Evolutionary conservation across 2,329 filamentous ascomycete species (phyloP).

Genomic region (Pseudogymnoascus sp.): DNA sequence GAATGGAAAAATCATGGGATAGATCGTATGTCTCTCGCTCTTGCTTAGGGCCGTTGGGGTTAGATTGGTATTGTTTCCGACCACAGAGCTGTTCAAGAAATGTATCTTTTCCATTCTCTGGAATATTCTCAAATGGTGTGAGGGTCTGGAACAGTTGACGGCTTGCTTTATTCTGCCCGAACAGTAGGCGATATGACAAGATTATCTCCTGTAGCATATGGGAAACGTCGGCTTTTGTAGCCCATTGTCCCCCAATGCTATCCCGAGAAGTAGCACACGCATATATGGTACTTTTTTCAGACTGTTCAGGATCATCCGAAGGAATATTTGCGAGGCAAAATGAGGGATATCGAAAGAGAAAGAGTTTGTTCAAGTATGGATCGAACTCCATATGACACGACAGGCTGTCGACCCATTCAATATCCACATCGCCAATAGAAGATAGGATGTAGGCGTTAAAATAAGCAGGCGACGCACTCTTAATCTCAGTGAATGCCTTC

Average conservation of each 20-base stretch:
- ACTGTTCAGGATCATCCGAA: not conserved
- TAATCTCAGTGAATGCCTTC: slow-evolving; percentile 10
- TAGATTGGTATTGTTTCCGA: not conserved
- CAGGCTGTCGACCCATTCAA: slow-evolving; percentile 22
- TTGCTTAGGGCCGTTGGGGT: not conserved
- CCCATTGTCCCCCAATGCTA: slow-evolving; percentile 13
- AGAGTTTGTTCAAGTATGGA: slow-evolving; percentile 17
- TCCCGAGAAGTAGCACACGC: slow-evolving; percentile 1
- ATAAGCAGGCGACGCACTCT: slow-evolving; percentile 12
- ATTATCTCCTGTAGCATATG: slow-evolving; percentile 20
- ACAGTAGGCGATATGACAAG: slow-evolving; percentile 22
- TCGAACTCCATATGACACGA: slow-evolving; percentile 24
- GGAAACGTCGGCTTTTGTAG: slow-evolving; percentile 15
- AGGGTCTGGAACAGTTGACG: slow-evolving; percentile 18
- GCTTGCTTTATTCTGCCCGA: slow-evolving; percentile 19
- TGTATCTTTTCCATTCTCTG: slow-evolving; percentile 2
- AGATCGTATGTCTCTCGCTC: slow-evolving; percentile 11
- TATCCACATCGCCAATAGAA: slow-evolving; percentile 16
- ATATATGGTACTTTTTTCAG: slow-evolving; percentile 7
- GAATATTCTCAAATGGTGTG: not conserved
- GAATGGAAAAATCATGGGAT: not conserved
- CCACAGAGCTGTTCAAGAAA: slow-evolving; percentile 2
- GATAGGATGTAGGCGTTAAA: slow-evolving; percentile 20
- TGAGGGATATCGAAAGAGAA: slow-evolving; percentile 23
- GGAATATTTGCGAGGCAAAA: slow-evolving; percentile 19